Percentiles rank a stretch among this genome's conserved stretches.
These are phyloP conservation scores for Dactylellina cionopaga DNA, from an alignment of 2,329 filamentous ascomycete species.

Conservation along the genomic window DNA sequence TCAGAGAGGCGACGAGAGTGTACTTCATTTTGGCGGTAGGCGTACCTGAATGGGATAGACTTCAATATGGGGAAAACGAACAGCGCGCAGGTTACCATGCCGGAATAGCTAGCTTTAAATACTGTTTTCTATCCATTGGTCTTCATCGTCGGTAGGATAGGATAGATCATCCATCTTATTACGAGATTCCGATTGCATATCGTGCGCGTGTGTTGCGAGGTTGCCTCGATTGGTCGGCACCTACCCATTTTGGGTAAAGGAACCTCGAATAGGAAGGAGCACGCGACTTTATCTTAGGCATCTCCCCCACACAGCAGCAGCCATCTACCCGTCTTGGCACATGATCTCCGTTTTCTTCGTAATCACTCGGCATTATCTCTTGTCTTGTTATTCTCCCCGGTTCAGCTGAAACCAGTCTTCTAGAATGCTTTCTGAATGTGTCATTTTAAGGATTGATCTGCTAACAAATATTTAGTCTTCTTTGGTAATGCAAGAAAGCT, in stretches of 20 bases:
- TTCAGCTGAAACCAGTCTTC: too few relatives aligned
- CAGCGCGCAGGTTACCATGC: too few relatives aligned
- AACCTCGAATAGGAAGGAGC: not conserved
- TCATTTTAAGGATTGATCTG: too few relatives aligned
- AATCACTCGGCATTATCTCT: too few relatives aligned
- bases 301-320: not conserved
- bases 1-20: not conserved
- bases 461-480: too few relatives aligned
- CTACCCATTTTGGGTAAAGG: too few relatives aligned
- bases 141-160: not conserved
- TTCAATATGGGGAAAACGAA: too few relatives aligned
- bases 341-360: too few relatives aligned
- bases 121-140: not conserved
- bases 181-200: not conserved
- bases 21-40: slow-evolving; percentile 7
- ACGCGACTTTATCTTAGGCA: not conserved
- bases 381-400: too few relatives aligned
- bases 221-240: not conserved
- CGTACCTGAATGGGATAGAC: too few relatives aligned
- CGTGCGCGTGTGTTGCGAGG: not conserved
- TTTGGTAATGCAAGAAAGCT: too few relatives aligned
- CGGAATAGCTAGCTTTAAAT: not conserved
- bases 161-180: not conserved
- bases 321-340: not conserved
- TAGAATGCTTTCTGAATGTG: too few relatives aligned